Conservation (phyloP, 2,329 filamentous ascomycete genomes). For the Neopestalotiopsis sp. region DNA sequence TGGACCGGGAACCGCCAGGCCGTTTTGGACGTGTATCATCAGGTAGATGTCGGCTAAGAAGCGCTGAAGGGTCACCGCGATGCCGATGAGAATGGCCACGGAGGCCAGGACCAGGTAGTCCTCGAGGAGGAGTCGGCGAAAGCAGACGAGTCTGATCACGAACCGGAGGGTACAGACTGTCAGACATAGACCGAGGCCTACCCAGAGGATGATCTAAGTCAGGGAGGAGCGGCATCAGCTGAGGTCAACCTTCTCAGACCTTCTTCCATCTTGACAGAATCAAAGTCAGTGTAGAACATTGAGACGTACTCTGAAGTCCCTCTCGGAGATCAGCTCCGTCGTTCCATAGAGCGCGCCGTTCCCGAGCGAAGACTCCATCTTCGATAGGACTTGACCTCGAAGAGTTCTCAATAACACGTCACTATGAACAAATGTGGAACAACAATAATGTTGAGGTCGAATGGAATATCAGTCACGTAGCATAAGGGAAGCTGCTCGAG, state of each 20-base stretch:
- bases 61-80: neutral
- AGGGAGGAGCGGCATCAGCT: neutral
- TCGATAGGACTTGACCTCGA: neutral
- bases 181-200: neutral
- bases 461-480: neutral
- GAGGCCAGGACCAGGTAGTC: slow-evolving; percentile 16
- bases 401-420: neutral
- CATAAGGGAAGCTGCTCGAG: neutral
- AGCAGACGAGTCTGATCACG: slow-evolving; percentile 2
- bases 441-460: slow-evolving; percentile 4
- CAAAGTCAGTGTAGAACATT: neutral
- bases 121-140: slow-evolving; percentile 8
- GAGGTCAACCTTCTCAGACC: neutral
- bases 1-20: neutral
- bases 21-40: neutral
- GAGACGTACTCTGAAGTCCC: neutral
- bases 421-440: neutral
- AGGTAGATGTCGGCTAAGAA: slow-evolving; percentile 1
- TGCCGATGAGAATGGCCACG: neutral
- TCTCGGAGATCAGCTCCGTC: neutral
- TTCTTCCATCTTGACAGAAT: neutral
- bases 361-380: slow-evolving; percentile 3
- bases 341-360: neutral
- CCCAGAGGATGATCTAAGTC: slow-evolving; percentile 2
- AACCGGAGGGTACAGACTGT: slow-evolving; percentile 4